Evolutionary conservation across 805 yeast species (phyloP).

Genomic region (Yarrowia sp.): DNA sequence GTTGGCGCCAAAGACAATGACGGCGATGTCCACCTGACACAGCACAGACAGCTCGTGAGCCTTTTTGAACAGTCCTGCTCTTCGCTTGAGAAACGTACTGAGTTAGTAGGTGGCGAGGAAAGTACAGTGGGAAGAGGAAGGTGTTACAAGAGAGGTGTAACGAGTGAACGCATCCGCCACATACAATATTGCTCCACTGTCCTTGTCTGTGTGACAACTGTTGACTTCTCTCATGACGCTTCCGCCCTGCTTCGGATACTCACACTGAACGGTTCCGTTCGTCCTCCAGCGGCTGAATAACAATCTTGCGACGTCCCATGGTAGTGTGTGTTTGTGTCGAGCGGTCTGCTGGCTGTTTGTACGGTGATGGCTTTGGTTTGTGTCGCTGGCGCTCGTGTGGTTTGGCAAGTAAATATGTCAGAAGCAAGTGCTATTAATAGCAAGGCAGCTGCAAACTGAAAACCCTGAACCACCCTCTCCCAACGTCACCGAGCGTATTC

Average conservation of each 20-base stretch:
- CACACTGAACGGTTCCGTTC: slow-evolving; percentile 65
- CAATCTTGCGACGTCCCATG: slow-evolving; percentile 97
- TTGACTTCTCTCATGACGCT: too few species aligned
- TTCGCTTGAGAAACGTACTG: slow-evolving; percentile 82
- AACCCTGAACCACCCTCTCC: slow-evolving; percentile 12
- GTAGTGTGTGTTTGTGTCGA: slow-evolving; percentile 13
- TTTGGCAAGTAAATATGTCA: slow-evolving; percentile 16
- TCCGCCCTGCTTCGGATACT: slow-evolving; percentile 29
- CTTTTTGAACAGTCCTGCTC: slow-evolving; percentile 83
- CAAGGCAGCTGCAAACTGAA: slow-evolving; percentile 24
- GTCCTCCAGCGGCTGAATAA: slow-evolving; percentile 83
- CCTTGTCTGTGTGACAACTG: too few species aligned
- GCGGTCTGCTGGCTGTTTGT: background rate
- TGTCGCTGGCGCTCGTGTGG: background rate
- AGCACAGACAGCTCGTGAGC: slow-evolving; percentile 83
- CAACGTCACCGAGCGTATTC: slow-evolving; percentile 2
- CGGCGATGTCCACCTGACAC: slow-evolving; percentile 91
- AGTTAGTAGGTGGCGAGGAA: slow-evolving; percentile 29
- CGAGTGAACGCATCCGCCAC: too few species aligned
- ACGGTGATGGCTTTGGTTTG: background rate
- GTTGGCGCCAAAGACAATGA: slow-evolving; percentile 78
- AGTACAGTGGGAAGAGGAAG: background rate
- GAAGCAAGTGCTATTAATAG: slow-evolving; percentile 17
- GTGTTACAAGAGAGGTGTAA: background rate
- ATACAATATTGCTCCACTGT: too few species aligned